Conservation (phyloP, 768 basidiomycete species). For the Coprinellus micaceus region DNA sequence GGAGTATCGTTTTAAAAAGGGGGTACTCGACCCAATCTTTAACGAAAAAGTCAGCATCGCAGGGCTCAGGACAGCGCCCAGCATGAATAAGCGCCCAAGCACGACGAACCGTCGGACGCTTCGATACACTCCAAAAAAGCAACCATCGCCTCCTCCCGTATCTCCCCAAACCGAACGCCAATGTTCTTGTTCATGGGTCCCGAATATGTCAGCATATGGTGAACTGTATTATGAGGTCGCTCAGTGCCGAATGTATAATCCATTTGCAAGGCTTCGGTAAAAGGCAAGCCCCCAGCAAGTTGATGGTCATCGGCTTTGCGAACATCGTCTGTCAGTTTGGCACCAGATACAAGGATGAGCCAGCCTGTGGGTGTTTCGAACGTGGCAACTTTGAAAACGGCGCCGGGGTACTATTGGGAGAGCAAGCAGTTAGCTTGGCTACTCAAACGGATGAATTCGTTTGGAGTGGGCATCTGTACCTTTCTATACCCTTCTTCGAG, state of each 20-base stretch:
- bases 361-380: conserved; percentile 23
- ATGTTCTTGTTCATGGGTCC: conserved; percentile 36
- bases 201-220: conserved; percentile 30
- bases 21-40: conserved; percentile 38
- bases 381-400: conserved; percentile 25
- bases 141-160: conserved; percentile 42
- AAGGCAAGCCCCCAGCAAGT: conserved; percentile 30
- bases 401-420: conserved; percentile 21
- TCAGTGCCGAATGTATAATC: neutral
- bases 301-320: conserved; percentile 33
- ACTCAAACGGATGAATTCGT: no score
- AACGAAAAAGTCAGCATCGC: neutral
- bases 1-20: conserved; percentile 21
- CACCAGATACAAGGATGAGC: conserved; percentile 33
- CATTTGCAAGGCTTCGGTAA: conserved; percentile 25
- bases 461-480: conserved; percentile 1
- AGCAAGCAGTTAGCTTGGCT: neutral
- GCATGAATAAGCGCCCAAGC: no score
- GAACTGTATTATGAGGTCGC: conserved; percentile 21
- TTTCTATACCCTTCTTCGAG: conserved; percentile 16
- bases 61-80: no score
- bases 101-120: conserved; percentile 25
- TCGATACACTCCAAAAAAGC: conserved; percentile 40
- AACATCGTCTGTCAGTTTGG: conserved; percentile 34
- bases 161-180: conserved; percentile 30